Percentiles rank a stretch among this genome's conserved stretches.
Conservation (phyloP, 2,329 filamentous ascomycete species). For the Aureobasidium sp. region DNA sequence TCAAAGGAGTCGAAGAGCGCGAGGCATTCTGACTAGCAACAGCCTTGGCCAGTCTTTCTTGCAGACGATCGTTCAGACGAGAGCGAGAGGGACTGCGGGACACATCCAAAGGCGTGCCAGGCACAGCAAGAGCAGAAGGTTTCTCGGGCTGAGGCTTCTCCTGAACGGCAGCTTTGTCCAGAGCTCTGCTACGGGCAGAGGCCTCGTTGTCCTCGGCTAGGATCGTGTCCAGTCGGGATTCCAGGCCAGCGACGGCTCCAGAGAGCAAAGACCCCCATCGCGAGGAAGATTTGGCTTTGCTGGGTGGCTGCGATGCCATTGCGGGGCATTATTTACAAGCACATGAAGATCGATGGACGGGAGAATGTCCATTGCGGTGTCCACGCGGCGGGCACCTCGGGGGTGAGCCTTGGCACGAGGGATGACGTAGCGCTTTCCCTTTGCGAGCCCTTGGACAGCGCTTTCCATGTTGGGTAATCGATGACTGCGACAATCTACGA, state of each 20-base stretch:
- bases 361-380: neutral
- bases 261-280: constrained; percentile 59
- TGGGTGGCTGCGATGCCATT: constrained; percentile 16
- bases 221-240: constrained; percentile 87
- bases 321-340: neutral
- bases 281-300: constrained; percentile 18
- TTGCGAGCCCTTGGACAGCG: neutral
- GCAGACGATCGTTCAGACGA: constrained; percentile 71
- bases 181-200: constrained; percentile 36
- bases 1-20: constrained; percentile 15
- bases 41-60: constrained; percentile 82
- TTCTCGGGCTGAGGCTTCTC: constrained; percentile 27
- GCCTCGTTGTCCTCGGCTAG: constrained; percentile 68
- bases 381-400: constrained; percentile 5
- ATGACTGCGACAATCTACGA: constrained; percentile 7
- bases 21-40: constrained; percentile 49
- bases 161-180: constrained; percentile 27
- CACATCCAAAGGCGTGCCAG: neutral
- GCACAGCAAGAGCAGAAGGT: constrained; percentile 14
- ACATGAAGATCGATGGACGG: constrained; percentile 5
- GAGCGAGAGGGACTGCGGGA: constrained; percentile 60
- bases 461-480: neutral
- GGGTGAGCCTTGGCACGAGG: neutral
- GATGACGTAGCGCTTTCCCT: constrained; percentile 1
- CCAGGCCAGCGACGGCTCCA: constrained; percentile 86